Conservation (phyloP, 768 basidiomycete species). For the Suillus luteus region DNA sequence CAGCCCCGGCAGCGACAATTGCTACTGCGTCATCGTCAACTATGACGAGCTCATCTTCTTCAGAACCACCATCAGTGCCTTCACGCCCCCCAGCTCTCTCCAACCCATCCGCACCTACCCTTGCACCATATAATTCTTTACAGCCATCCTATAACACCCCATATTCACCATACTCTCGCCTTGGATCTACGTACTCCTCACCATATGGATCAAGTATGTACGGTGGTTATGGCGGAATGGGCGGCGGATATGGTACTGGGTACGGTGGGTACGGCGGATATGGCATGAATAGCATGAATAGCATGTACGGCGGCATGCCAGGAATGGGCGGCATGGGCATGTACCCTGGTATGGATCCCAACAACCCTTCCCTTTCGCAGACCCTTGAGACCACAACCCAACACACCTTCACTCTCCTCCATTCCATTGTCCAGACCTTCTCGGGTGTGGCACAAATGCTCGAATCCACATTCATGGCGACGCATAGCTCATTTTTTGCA, state of each 20-base stretch:
- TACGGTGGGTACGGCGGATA: constrained; percentile 46
- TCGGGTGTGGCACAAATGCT: constrained; percentile 95
- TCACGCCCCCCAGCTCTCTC: constrained; percentile 60
- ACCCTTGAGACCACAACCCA: constrained; percentile 88
- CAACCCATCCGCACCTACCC: constrained; percentile 37
- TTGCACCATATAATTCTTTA: constrained; percentile 36
- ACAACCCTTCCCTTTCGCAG: constrained; percentile 73
- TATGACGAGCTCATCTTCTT: constrained; percentile 24
- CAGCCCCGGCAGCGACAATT: constrained; percentile 31
- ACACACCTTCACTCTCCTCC: constrained; percentile 89
- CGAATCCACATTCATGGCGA: constrained; percentile 96
- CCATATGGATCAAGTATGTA: constrained; percentile 34
- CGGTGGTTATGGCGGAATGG: constrained; percentile 48
- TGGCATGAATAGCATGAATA: constrained; percentile 58
- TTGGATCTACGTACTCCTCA: constrained; percentile 36
- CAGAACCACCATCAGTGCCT: constrained; percentile 53
- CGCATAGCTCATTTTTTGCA: constrained; percentile 92
- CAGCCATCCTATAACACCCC: constrained; percentile 47
- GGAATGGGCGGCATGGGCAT: constrained; percentile 38
- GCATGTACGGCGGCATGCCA: constrained; percentile 41
- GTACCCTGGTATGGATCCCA: constrained; percentile 46
- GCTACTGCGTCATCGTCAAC: constrained; percentile 23
- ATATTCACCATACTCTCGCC: constrained; percentile 46
- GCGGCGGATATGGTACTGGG: constrained; percentile 35
- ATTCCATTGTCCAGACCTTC: constrained; percentile 95